Base-by-base conservation (phyloP, 2,329 filamentous ascomycete genomes). In the Aspergillus nomiae region DNA sequence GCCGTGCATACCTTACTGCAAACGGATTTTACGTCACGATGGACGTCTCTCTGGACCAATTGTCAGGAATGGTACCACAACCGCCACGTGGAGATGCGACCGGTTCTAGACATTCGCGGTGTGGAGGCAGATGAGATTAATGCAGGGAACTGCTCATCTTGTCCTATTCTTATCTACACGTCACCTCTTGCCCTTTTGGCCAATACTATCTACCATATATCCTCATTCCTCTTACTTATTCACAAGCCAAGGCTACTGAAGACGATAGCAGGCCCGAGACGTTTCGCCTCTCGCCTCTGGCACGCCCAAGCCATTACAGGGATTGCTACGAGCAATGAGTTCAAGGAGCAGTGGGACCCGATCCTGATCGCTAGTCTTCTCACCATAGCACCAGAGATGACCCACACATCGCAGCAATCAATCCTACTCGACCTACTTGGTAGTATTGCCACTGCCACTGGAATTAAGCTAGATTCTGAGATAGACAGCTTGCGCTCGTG, bases 61-160 rank as follows among this genome's bases (percentile, higher is more conserved):
- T 71, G 69, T 8, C 70, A 70, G 36, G 68, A 69, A 60, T 72
- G 69, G 69, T 71, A 71, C 54, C 68, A 69, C 12, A 67, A 69
- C 21, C 70, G 68, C 16, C 69, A 67, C 2, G 60, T 69, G 5
- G 62, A 70, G 9, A 60, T 65, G 4, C 65, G 68, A 11, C 68
- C 69, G 10, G 69, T 72, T 24, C 65, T 72, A 12, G 70, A 72
- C 38, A 59, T 72, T 6, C 67, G 69, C 3, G 69, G 69, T 12
- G 65, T 63, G 11, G 69, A 71, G 45, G 70, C 70, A 1, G 70
- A 70, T 21, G 62, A 68, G n/a, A 70, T 72, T 2, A 68, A 72
- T 16, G 62, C 66, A 2, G 62, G 66, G 4, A 69, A 70, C 34
- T 41, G 63, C 50, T 70, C 69, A 5, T 69, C 68, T 3, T 70